Base-by-base conservation (phyloP, 1,139 yeast genomes). In the Chernovozyma aurita region DNA sequence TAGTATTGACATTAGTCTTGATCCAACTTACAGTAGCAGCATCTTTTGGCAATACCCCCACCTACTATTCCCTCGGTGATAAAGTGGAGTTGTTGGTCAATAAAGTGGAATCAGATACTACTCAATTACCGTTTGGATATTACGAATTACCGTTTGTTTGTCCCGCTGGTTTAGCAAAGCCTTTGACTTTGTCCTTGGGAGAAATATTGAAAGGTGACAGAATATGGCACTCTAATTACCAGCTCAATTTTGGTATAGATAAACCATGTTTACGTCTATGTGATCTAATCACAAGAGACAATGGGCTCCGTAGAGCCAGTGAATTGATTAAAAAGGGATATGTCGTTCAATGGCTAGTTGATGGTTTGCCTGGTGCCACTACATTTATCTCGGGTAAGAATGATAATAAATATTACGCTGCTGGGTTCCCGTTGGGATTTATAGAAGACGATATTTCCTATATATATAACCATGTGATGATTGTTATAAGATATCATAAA, bases 291-390 rank as follows among this genome's bases (percentile, higher is more conserved):
- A 74, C 84, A 9, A 62, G 55, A 27, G 72, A 70, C 14, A 59
- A 59, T 1, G 83, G 75, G 3, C 52, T 84, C 24, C 60, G 57
- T 37, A 64, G 74, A 37, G 88, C 94, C 0, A 76, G 71, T 36
- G 68, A 75, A 21, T 62, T 87, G 40, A 78, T 88, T 33, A 66
- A 75, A 45, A 65, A 80, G 38, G 85, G 85, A 3, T 87, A 87
- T 49, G 81, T 81, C 35, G 88, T 75, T 11, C 92, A 87, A 52
- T 88, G 96, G 96, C 60, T 76, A 30, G 68, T 87, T 16, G 96
- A 88, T 60, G 87, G 82, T 15, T 62, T 88, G 28, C 96, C 96
- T 0, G 95, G 94, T 3, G 94, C 95, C 3, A 86, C 96, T 4
- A 85, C 95, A 1, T 85, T 82, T 51, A 76, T 81, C 25, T 78